Conservation (phyloP, 768 basidiomycete species). For the Melanogaster broomeanus region DNA sequence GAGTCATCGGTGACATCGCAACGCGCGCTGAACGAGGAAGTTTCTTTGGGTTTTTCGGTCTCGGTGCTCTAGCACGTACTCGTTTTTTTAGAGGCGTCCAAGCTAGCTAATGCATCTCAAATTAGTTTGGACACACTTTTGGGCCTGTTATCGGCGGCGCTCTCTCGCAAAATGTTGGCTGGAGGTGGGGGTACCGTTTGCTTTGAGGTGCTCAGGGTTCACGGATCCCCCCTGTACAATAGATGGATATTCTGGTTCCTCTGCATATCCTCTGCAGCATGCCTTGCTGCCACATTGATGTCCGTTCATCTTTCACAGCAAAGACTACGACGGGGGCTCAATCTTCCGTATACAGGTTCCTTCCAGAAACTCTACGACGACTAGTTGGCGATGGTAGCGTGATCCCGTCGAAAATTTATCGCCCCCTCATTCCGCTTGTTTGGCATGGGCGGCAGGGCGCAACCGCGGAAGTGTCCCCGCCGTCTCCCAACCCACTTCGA, state of each 20-base stretch:
- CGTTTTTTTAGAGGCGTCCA: not conserved
- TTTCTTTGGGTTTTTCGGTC: conserved; percentile 65
- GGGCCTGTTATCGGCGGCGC: conserved; percentile 54
- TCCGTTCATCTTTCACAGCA: conserved; percentile 24
- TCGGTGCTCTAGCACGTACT: conserved; percentile 60
- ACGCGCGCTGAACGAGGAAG: conserved; percentile 71
- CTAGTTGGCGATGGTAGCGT: conserved; percentile 33
- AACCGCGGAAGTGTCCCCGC: conserved; percentile 5
- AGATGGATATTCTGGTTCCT: conserved; percentile 69
- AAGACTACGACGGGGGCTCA: conserved; percentile 17
- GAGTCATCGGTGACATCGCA: conserved; percentile 79
- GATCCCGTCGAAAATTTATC: conserved; percentile 24
- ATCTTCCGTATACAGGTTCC: conserved; percentile 33
- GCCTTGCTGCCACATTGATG: conserved; percentile 51
- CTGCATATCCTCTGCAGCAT: conserved; percentile 46
- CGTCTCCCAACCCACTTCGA: conserved; percentile 40
- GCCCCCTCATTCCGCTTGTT: conserved; percentile 27
- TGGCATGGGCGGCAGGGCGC: conserved; percentile 21
- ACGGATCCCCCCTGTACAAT: conserved; percentile 23
- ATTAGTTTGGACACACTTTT: conserved; percentile 55
- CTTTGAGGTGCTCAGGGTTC: too few relatives aligned
- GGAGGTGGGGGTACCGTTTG: conserved; percentile 48
- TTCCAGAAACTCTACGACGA: conserved; percentile 21
- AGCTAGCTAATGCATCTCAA: not conserved
- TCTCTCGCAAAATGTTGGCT: conserved; percentile 58